Evolutionary conservation across 225 moss, liverwort and hornwort genomes (phyloP).

Genomic region (Lunularia cruciata): DNA sequence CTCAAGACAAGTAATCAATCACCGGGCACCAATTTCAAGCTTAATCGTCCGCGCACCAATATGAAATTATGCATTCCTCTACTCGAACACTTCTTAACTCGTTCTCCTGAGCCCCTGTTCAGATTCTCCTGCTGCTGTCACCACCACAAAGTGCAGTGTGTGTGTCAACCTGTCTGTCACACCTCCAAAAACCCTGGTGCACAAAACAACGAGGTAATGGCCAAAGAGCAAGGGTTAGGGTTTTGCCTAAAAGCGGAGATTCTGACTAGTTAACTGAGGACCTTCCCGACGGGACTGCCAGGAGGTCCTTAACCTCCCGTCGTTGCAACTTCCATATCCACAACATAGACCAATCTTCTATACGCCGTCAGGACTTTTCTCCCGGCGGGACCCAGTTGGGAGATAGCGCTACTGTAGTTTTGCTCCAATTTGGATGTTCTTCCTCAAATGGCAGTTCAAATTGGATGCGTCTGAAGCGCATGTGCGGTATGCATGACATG

Average conservation of each 20-base stretch:
- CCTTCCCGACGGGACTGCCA: too few species aligned
- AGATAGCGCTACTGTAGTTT: too few species aligned
- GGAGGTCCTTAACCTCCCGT: too few species aligned
- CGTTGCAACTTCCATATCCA: too few species aligned
- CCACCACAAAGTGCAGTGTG: background rate
- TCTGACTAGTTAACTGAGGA: background rate
- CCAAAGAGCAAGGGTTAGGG: constrained; percentile 15
- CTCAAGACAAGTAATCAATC: constrained; percentile 17
- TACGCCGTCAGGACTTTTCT: too few species aligned
- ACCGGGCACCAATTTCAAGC: constrained; percentile 11
- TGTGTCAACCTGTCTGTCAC: background rate
- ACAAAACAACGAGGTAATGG: constrained; percentile 1
- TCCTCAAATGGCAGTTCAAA: too few species aligned
- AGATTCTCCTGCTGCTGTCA: background rate
- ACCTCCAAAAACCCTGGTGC: constrained; percentile 6
- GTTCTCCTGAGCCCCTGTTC: background rate
- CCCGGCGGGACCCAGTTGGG: too few species aligned
- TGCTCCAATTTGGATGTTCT: too few species aligned
- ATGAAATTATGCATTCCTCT: constrained; percentile 12
- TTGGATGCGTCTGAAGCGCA: too few species aligned
- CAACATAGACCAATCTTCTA: too few species aligned
- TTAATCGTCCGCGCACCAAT: background rate
- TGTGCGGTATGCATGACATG: too few species aligned
- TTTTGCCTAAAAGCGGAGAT: background rate
- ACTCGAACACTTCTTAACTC: background rate